Conservation (phyloP, 2,329 filamentous ascomycete species). For the Beauveria sp. region DNA sequence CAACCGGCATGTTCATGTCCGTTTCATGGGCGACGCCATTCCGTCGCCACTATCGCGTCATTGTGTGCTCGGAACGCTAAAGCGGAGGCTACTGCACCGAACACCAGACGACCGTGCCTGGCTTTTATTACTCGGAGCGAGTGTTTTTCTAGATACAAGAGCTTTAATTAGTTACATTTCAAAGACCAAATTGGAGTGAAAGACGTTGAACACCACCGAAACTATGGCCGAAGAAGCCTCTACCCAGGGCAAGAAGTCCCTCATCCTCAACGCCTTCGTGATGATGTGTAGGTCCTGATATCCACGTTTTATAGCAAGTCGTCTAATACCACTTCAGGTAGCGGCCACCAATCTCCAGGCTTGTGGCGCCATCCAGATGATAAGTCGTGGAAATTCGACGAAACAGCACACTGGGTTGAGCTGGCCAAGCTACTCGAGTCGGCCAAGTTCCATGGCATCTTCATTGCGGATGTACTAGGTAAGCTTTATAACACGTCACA, state of each 20-base stretch:
- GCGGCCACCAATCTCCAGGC: slow-evolving; percentile 38
- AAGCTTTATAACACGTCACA: not conserved
- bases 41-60: slow-evolving; percentile 7
- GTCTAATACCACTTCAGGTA: slow-evolving; percentile 10
- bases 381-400: slow-evolving; percentile 52
- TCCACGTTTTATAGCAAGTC: not conserved
- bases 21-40: not conserved
- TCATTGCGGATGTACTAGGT: slow-evolving; percentile 53
- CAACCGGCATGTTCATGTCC: not conserved
- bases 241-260: slow-evolving; percentile 18
- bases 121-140: not conserved
- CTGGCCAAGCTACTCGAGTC: slow-evolving; percentile 35
- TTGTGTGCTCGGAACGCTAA: not conserved
- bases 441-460: slow-evolving; percentile 58
- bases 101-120: not conserved
- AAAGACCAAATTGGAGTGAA: not conserved
- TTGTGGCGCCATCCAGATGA: slow-evolving; percentile 58
- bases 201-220: not conserved
- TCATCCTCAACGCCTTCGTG: slow-evolving; percentile 37
- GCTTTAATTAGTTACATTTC: not conserved
- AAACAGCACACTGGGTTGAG: slow-evolving; percentile 52
- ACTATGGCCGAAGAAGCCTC: not conserved
- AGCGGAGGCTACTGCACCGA: not conserved
- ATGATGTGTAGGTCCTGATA: slow-evolving; percentile 21
- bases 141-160: no score